Base-by-base conservation (phyloP, 495 filamentous ascomycete species). In the Cenococcum geophilum region DNA sequence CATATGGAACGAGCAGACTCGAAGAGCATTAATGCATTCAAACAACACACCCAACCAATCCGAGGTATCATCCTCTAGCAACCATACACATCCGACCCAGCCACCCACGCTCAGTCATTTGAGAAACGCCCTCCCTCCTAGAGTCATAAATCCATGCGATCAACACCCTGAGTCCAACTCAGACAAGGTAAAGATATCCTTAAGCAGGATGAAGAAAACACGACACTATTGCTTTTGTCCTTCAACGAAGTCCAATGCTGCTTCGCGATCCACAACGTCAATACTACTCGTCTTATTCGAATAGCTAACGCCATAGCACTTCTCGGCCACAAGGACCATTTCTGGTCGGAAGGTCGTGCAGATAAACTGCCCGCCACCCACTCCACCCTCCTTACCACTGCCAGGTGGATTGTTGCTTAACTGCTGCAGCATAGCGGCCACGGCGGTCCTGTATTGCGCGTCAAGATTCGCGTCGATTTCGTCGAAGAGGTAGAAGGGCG, bases 401-500 rank as follows among this genome's bases (percentile, higher is more conserved):
- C 23, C 14, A 14, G 20, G 20, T 0, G 59, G 60, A 5, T 21
- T 43, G 23, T 61, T 58, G 18, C 62, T 59, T 40, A 72, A 22
- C 53, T 65, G 61, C 42, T 89, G 77, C 18, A 98, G 79, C 79
- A 97, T 89, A 62, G 87, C 80, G 4, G 93, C 93, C 22, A 96
- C 92, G 0, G 92, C 92, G 3, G 92, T 96, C 40, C 93, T 84
- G 77, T 98, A 98, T 75, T 97, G 93, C 8, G 92, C 91, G 74
- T 99, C 93, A 21, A 99, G 82, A 72, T 97, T 97, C 71, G 93
- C 93, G 73, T 99, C 93, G 69, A 99, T 96, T 76, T 99, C 93
- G 72, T 99, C 93, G 64, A 99, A 99, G 63, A 99, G 89, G 75
- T 97, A 96, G 77, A 99, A 97, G 12, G 93, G 93, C 18, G 92